Evolutionary conservation across 73 alveolate species (phyloP), one percentile per base, ranked within the genome.

Genomic region (Stentor coeruleus): DNA sequence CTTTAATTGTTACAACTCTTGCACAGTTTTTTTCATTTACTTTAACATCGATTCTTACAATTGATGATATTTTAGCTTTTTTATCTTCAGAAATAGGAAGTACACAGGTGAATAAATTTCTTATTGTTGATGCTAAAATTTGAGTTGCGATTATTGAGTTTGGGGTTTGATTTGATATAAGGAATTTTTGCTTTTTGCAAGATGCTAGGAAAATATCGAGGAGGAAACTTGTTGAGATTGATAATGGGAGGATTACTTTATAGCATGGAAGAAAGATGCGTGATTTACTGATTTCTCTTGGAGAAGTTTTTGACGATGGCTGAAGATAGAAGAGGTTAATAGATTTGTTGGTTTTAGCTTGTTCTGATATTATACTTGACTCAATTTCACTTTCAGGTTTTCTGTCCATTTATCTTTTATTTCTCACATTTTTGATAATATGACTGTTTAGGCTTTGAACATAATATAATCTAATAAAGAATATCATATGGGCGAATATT

Each of bases 281-380:
- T 20, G 79, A 31, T 33, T 66, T 66, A 28, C 79, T 40, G 39
- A 66, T 66, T 33, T 66, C 79, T 66, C 40, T 66, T 66, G 66
- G 66, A 49, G 66, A 49, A n/a, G n/a, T n/a, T 20, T 49, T 49
- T 49, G 6, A 20, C 6, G 66, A 49, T 6, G 28, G 28, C 6
- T 6, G 66, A 20, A 49, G 6, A 20, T 49, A 49, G 20, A 20
- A 6, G 66, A 49, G 28, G 6, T 49, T 20, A 11, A 49, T 11
- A 49, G 66, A 49, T 20, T 49, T 49, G 66, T 49, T 20, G 66
- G 20, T 20, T 49, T 49, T 49, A 6, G 20, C 66, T 11, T 6
- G 66, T 6, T 49, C 66, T 49, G 66, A 49, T 20, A 49, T 20
- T 6, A 49, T 49, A 20, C 66, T 49, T 49, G 66, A 49, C 28